These are phyloP conservation scores for Mycena galopus DNA, from an alignment of 768 basidiomycete genomes.

Conservation along the genomic window DNA sequence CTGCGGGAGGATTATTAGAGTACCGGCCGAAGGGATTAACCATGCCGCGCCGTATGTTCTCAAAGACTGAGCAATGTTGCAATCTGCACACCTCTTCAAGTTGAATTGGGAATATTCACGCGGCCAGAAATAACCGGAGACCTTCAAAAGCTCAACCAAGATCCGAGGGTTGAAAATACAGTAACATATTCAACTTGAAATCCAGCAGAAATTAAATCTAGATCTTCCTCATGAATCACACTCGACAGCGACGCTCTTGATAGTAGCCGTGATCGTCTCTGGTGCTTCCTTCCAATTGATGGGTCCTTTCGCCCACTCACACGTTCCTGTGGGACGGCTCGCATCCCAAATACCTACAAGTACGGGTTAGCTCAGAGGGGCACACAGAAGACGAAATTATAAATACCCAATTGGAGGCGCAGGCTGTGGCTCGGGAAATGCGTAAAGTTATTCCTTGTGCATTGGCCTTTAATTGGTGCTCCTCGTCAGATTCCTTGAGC, in stretches of 20 bases:
- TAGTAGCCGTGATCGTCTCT: constrained; percentile 45
- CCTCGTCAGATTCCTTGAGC: too few species aligned
- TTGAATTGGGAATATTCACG: too few species aligned
- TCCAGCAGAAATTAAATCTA: not conserved
- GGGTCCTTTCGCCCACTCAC: constrained; percentile 59
- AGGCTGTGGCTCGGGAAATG: constrained; percentile 54
- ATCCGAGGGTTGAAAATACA: too few species aligned
- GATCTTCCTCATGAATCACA: constrained; percentile 36
- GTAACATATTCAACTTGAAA: not conserved
- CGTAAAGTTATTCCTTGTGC: constrained; percentile 46
- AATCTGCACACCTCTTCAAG: too few species aligned
- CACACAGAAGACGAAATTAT: not conserved
- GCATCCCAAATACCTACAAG: constrained; percentile 58
- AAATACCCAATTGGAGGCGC: constrained; percentile 59
- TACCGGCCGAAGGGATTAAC: too few species aligned
- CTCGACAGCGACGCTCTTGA: constrained; percentile 54
- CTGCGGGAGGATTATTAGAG: too few species aligned
- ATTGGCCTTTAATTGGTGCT: constrained; percentile 49
- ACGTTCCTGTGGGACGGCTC: constrained; percentile 54
- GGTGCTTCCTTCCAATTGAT: constrained; percentile 55
- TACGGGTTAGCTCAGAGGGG: not conserved
- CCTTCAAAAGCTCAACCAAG: too few species aligned
- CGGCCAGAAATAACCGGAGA: too few species aligned
- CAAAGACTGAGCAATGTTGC: too few species aligned
- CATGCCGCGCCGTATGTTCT: too few species aligned